phyloP scores from a whole-genome alignment of 495 filamentous ascomycete species.

The Lasiosphaeria miniovina region DNA sequence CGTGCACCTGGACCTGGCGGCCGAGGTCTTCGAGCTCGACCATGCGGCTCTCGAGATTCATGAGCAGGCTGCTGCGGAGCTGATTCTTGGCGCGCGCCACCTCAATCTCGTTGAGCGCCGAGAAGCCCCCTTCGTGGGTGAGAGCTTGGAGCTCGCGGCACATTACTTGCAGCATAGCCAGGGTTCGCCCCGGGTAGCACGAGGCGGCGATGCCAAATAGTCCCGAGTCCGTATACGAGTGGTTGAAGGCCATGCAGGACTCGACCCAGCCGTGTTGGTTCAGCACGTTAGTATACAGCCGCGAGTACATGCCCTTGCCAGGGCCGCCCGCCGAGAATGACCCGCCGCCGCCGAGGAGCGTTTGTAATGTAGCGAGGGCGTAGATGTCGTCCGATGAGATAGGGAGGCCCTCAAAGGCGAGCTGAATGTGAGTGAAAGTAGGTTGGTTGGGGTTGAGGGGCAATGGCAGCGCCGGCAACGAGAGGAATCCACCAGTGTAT shows the following conservation, averaged over 20 bases:
- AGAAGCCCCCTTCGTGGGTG: slow-evolving; percentile 66
- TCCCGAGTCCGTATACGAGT: slow-evolving; percentile 92
- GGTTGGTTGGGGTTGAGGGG: slow-evolving; percentile 76
- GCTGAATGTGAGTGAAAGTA: slow-evolving; percentile 82
- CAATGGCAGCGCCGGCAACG: slow-evolving; percentile 73
- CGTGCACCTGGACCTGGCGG: slow-evolving; percentile 92
- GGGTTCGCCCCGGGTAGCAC: slow-evolving; percentile 71
- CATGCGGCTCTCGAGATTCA: slow-evolving; percentile 98
- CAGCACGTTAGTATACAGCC: slow-evolving; percentile 93
- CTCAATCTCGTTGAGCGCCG: slow-evolving; percentile 68
- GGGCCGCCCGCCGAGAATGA: slow-evolving; percentile 97
- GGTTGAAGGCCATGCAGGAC: slow-evolving; percentile 91
- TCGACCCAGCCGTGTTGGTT: slow-evolving; percentile 98
- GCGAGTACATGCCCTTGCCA: slow-evolving; percentile 98
- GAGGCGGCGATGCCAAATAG: slow-evolving; percentile 90
- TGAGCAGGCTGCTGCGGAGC: slow-evolving; percentile 81
- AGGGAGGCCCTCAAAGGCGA: slow-evolving; percentile 92
- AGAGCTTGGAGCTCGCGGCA: slow-evolving; percentile 81
- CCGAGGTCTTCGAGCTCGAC: slow-evolving; percentile 98
- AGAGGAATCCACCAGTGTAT: slow-evolving; percentile 91
- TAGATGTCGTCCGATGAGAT: slow-evolving; percentile 92
- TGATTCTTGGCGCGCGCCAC: slow-evolving; percentile 98
- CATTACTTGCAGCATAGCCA: slow-evolving; percentile 87
- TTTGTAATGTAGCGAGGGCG: slow-evolving; percentile 93
- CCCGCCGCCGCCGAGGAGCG: slow-evolving; percentile 90